Base-by-base conservation (phyloP, 306 rosid genomes). In the Lotus japonicus region DNA sequence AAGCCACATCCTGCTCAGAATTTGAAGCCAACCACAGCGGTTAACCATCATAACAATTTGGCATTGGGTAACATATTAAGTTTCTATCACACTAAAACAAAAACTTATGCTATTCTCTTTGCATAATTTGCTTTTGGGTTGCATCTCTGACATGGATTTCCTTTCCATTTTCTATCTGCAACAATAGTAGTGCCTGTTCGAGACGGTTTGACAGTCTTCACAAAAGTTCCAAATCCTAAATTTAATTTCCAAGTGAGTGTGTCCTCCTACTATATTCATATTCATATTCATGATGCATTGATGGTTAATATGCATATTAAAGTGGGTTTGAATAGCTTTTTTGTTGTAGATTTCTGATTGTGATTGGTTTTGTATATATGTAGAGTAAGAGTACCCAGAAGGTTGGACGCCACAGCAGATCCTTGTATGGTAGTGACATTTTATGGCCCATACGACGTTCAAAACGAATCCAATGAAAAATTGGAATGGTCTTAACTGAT, bases 191-290 rank as follows among this genome's bases (percentile, higher is more conserved):
- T 66, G 49, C 87, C 96, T 23, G 84, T 75, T 64, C 56, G 16
- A 23, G 89, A 83, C 23, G 75, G 70, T 35, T 35, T 79, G 52
- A 68, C 90, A 33, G 58, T 49, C 28, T 81, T 77, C 19, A 79
- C 92, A 19, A 81, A 84, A 62, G 74, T 63, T 60, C 82, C 83
- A 72, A 85, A 75, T 64, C 75, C 87, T 13, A 51, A 78, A 38
- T 88, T 91, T 61, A 81, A 91, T 66, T 88, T 88, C 74, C 94
- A 91, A 81, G 96, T 85, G 66, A 66, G 79, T 60, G 43, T 33
- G 31, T 26, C 31, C 31, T 26, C 31, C 31, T 26, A 26, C 39
- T 35, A 5, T n/a, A n/a, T n/a, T n/a, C n/a, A n/a, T n/a, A n/a
- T 35, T 35, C 9, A 35, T 35, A 35, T 35, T 35, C 39, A 5